phyloP scores from a whole-genome alignment of 257 asterid genomes.

The Ballota nigra region DNA sequence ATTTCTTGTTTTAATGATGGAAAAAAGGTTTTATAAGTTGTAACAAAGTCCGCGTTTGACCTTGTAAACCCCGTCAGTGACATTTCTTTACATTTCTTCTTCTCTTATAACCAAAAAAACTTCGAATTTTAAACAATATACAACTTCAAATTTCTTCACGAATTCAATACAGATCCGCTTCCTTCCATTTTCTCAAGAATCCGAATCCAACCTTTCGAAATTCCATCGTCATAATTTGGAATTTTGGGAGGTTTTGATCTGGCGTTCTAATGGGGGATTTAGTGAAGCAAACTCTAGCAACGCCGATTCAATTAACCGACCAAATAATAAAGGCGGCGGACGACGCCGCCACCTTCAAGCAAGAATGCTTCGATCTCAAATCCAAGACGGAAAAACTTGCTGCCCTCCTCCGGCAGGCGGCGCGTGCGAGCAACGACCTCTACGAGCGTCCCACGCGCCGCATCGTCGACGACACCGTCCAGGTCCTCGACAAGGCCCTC shows the following conservation, averaged over 20 bases:
- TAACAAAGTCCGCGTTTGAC: conserved; percentile 27
- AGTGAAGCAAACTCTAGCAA: conserved; percentile 65
- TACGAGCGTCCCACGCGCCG: conserved; percentile 79
- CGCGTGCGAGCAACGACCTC: conserved; percentile 72
- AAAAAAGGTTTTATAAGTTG: background rate
- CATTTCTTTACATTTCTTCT: background rate
- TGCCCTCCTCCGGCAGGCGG: conserved; percentile 67
- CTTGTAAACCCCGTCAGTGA: conserved; percentile 22
- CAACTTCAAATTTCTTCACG: too few species aligned
- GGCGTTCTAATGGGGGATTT: conserved; percentile 51
- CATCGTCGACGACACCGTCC: conserved; percentile 69
- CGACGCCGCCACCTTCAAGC: conserved; percentile 62
- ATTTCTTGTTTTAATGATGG: background rate
- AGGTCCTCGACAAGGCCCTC: conserved; percentile 52
- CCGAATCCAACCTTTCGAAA: too few species aligned
- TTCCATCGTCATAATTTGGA: too few species aligned
- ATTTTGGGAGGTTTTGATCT: background rate
- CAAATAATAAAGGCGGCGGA: conserved; percentile 60
- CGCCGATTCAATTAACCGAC: conserved; percentile 65
- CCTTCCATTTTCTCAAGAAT: background rate
- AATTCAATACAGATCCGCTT: background rate
- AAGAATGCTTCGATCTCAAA: conserved; percentile 61
- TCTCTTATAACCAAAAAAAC: background rate
- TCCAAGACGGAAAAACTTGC: conserved; percentile 68
- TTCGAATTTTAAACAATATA: too few species aligned